Percentiles rank a stretch among this genome's conserved stretches.
Conservation (phyloP, 2,329 filamentous ascomycete species). For the Nigrospora osmanthi region DNA sequence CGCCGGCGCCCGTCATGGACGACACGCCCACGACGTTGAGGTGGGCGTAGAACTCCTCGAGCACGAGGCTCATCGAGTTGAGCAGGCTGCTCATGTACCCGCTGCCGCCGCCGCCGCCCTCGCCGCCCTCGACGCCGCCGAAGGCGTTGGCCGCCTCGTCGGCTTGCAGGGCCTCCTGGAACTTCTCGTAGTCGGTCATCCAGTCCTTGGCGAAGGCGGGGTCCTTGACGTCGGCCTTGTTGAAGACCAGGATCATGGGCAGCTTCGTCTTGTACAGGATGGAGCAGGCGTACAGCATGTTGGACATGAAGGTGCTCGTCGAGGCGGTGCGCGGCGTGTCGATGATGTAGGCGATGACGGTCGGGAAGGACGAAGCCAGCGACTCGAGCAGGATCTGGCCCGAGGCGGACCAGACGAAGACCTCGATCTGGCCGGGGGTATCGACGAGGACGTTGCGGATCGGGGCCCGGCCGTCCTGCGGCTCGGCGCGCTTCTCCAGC, state of each 20-base stretch:
- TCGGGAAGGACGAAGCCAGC: slow-evolving; percentile 88
- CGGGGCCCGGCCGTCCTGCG: slow-evolving; percentile 44
- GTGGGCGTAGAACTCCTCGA: slow-evolving; percentile 96
- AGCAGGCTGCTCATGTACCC: slow-evolving; percentile 95
- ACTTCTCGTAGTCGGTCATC: slow-evolving; percentile 99
- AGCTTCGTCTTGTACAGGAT: slow-evolving; percentile 98
- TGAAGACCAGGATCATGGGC: slow-evolving; percentile 98
- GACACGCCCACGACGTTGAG: slow-evolving; percentile 89
- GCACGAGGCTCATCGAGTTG: slow-evolving; percentile 95
- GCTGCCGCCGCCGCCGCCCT: slow-evolving; percentile 62
- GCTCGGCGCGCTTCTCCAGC: slow-evolving; percentile 77
- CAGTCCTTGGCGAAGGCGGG: slow-evolving; percentile 90
- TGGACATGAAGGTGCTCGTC: slow-evolving; percentile 97
- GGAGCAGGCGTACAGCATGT: slow-evolving; percentile 98
- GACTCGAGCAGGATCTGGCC: slow-evolving; percentile 91
- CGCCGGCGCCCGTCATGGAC: slow-evolving; percentile 82
- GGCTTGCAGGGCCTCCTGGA: slow-evolving; percentile 73
- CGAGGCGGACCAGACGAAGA: slow-evolving; percentile 96
- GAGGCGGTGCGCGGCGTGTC: slow-evolving; percentile 90
- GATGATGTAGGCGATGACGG: slow-evolving; percentile 94
- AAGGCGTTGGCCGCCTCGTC: slow-evolving; percentile 76
- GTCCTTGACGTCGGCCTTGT: slow-evolving; percentile 95
- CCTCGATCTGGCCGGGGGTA: slow-evolving; percentile 96
- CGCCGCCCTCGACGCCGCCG: slow-evolving; percentile 52
- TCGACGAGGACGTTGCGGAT: slow-evolving; percentile 86